These are phyloP conservation scores for Fraxinus sp. DNA, from an alignment of 305 asterid species.

Conservation along the genomic window DNA sequence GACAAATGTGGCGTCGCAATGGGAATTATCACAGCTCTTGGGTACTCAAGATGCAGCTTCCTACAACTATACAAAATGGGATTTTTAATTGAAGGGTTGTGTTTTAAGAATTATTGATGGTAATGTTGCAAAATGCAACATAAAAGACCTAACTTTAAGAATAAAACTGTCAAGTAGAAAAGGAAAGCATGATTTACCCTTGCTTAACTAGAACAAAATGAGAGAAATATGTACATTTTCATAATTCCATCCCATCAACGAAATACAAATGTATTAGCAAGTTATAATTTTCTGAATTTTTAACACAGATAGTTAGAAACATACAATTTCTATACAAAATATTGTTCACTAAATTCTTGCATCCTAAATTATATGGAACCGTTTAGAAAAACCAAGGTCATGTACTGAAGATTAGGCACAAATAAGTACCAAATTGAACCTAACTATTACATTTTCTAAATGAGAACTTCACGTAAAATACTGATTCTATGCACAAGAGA, in stretches of 20 bases:
- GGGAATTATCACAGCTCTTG: not conserved
- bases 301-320: not conserved
- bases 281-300: not conserved
- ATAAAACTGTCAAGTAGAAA: not conserved
- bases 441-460: not conserved
- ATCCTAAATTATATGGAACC: conserved; percentile 1
- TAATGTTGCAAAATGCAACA: not conserved
- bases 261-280: not conserved
- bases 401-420: not conserved
- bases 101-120: not conserved
- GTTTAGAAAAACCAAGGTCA: not conserved
- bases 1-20: not conserved
- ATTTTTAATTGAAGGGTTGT: not conserved
- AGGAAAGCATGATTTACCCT: conserved; percentile 9
- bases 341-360: not conserved
- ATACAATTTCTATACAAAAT: not conserved
- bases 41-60: conserved; percentile 19
- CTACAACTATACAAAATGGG: not conserved
- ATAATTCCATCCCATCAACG: not conserved
- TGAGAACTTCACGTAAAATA: not conserved
- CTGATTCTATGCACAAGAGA: conserved; percentile 17
- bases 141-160: not conserved
- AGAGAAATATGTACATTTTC: not conserved
- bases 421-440: not conserved
- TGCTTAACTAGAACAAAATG: not conserved